These are phyloP conservation scores for Dendryphion nanum DNA, from an alignment of 2,329 filamentous ascomycete genomes.

Conservation along the genomic window DNA sequence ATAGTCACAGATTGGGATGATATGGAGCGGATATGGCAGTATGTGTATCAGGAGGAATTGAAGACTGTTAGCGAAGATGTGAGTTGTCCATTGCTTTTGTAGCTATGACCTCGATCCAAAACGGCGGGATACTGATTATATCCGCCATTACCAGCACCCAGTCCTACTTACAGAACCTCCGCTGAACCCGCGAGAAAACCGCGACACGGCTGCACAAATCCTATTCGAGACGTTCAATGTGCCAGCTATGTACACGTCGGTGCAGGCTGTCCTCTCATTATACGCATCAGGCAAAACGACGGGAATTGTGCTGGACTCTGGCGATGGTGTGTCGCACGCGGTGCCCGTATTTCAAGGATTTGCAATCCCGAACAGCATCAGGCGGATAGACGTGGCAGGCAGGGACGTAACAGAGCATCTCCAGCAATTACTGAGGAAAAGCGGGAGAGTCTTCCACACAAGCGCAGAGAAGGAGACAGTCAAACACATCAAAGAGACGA, in stretches of 20 bases:
- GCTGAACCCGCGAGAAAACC: conserved; percentile 90
- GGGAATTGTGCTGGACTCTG: conserved; percentile 92
- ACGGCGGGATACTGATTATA: background rate
- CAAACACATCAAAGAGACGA: conserved; percentile 91
- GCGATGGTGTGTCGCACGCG: conserved; percentile 94
- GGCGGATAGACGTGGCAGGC: conserved; percentile 92
- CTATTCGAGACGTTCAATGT: conserved; percentile 99
- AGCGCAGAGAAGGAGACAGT: conserved; percentile 99
- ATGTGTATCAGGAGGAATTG: conserved; percentile 92
- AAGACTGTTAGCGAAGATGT: conserved; percentile 98
- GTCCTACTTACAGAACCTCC: conserved; percentile 95
- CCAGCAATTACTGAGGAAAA: conserved; percentile 86
- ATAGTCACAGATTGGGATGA: conserved; percentile 99
- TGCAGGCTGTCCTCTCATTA: conserved; percentile 92
- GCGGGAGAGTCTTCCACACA: conserved; percentile 92
- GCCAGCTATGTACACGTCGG: conserved; percentile 91
- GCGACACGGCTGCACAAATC: conserved; percentile 94
- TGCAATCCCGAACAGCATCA: conserved; percentile 91
- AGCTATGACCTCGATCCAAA: no score
- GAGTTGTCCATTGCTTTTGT: conserved; percentile 34
- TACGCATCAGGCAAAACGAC: conserved; percentile 96
- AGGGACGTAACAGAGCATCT: conserved; percentile 95
- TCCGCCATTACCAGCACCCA: conserved; percentile 67
- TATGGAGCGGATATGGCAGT: conserved; percentile 99
- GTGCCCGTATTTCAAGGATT: conserved; percentile 98